These are phyloP conservation scores for Penicillium lagena DNA, from an alignment of 495 filamentous ascomycete genomes.

Conservation along the genomic window DNA sequence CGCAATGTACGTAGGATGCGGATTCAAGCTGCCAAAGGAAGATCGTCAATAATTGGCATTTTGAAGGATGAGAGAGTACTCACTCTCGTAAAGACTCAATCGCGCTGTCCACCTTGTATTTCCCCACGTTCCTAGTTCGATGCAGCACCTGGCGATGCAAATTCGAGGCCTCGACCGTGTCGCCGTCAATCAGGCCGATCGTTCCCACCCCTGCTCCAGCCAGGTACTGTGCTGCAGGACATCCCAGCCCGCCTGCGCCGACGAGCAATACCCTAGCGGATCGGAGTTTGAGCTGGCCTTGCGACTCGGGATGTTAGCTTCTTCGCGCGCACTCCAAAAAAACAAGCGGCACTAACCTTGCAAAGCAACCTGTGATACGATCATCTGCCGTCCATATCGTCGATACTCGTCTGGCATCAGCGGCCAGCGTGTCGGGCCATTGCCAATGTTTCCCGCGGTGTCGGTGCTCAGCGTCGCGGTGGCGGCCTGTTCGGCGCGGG, in stretches of 20 bases:
- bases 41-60: not conserved
- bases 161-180: conserved; percentile 83
- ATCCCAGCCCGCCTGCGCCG: conserved; percentile 90
- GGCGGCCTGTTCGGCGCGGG: conserved; percentile 25
- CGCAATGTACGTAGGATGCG: conserved; percentile 53
- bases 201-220: conserved; percentile 82
- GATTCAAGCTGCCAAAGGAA: conserved; percentile 51
- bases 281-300: conserved; percentile 76
- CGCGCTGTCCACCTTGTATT: conserved; percentile 75
- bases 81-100: conserved; percentile 59
- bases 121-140: conserved; percentile 60
- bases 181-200: conserved; percentile 80
- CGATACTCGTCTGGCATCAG: conserved; percentile 63
- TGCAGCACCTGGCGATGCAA: conserved; percentile 91
- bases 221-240: conserved; percentile 84
- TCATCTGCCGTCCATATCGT: conserved; percentile 89
- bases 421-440: conserved; percentile 46
- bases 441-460: conserved; percentile 1
- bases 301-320: too few relatives aligned
- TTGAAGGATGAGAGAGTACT: conserved; percentile 4
- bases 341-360: conserved; percentile 44
- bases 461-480: conserved; percentile 4
- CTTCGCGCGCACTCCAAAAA: not conserved
- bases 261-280: conserved; percentile 68
- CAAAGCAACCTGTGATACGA: conserved; percentile 78